Evolutionary conservation across 768 basidiomycete genomes (phyloP).

Genomic region (Pleurotus citrinopileatus): DNA sequence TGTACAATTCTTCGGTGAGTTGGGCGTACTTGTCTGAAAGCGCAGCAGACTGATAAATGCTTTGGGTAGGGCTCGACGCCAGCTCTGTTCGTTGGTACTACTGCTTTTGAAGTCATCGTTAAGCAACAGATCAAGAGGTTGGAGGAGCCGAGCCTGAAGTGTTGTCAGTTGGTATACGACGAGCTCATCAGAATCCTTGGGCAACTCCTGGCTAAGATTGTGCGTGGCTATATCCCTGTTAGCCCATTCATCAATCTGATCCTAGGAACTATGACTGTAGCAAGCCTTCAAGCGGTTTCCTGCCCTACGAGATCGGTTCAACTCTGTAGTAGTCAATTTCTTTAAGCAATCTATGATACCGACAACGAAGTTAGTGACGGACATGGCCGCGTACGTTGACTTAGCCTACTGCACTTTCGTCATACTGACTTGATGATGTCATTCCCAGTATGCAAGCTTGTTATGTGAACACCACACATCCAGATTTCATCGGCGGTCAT

Average conservation of each 20-base stretch:
- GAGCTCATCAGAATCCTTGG: slow-evolving; percentile 95
- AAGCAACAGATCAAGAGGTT: slow-evolving; percentile 98
- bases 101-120: slow-evolving; percentile 97
- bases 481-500: slow-evolving; percentile 97
- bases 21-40: neutral
- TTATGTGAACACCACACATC: slow-evolving; percentile 99
- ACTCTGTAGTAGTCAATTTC: slow-evolving; percentile 92
- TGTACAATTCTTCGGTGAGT: slow-evolving; percentile 96
- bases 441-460: slow-evolving; percentile 88
- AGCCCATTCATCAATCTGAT: neutral
- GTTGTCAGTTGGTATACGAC: slow-evolving; percentile 94
- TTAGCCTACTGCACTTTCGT: neutral
- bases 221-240: slow-evolving; percentile 32
- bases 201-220: slow-evolving; percentile 87
- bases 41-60: neutral
- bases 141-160: slow-evolving; percentile 92
- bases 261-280: slow-evolving; percentile 36
- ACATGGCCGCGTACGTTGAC: slow-evolving; percentile 85
- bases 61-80: slow-evolving; percentile 83
- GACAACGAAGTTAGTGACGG: slow-evolving; percentile 90
- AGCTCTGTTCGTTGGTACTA: slow-evolving; percentile 92
- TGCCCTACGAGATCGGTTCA: slow-evolving; percentile 95
- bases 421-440: slow-evolving; percentile 11
- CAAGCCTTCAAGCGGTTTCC: slow-evolving; percentile 96
- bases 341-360: slow-evolving; percentile 94